Evolutionary conservation across 371 early-diverging fungal genomes (phyloP).

Genomic region (Mortierella sp.): DNA sequence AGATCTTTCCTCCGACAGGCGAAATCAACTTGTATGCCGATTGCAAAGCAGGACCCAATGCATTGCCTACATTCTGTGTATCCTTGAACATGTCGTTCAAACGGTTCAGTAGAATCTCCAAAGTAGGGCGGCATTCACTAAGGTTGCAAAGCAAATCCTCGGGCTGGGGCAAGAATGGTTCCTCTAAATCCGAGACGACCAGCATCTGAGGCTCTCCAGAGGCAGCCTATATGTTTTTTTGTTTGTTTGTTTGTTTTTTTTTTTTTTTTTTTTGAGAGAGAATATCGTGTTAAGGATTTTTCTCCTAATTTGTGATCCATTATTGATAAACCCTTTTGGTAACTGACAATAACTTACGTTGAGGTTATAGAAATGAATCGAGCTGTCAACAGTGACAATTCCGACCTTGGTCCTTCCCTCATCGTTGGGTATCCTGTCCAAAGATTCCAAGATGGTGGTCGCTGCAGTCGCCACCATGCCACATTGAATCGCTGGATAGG

Average conservation of each 20-base stretch:
- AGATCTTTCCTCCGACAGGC: slow-evolving; percentile 91
- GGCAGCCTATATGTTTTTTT: slow-evolving; percentile 36
- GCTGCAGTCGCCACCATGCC: slow-evolving; percentile 82
- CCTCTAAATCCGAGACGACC: slow-evolving; percentile 91
- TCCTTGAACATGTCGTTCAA: slow-evolving; percentile 87
- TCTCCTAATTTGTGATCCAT: too few species aligned
- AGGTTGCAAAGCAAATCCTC: slow-evolving; percentile 89
- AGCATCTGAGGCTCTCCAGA: slow-evolving; percentile 91
- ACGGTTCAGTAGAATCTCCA: slow-evolving; percentile 79
- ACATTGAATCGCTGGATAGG: slow-evolving; percentile 85
- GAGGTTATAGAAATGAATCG: slow-evolving; percentile 92
- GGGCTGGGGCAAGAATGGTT: slow-evolving; percentile 88
- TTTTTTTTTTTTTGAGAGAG: neutral
- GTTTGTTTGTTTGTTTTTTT: neutral
- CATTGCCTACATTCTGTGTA: slow-evolving; percentile 79
- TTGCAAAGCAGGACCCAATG: slow-evolving; percentile 87
- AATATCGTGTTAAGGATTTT: too few species aligned
- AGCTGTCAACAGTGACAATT: slow-evolving; percentile 90
- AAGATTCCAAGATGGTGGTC: slow-evolving; percentile 80
- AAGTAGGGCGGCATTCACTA: slow-evolving; percentile 72
- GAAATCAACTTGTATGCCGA: slow-evolving; percentile 86
- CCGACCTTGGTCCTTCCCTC: slow-evolving; percentile 90
- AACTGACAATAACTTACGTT: too few species aligned
- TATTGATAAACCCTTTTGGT: too few species aligned
- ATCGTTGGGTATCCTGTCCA: slow-evolving; percentile 89